These are phyloP conservation scores for Arthrobotrys sinensis DNA, from an alignment of 2,329 filamentous ascomycete genomes.

Conservation along the genomic window DNA sequence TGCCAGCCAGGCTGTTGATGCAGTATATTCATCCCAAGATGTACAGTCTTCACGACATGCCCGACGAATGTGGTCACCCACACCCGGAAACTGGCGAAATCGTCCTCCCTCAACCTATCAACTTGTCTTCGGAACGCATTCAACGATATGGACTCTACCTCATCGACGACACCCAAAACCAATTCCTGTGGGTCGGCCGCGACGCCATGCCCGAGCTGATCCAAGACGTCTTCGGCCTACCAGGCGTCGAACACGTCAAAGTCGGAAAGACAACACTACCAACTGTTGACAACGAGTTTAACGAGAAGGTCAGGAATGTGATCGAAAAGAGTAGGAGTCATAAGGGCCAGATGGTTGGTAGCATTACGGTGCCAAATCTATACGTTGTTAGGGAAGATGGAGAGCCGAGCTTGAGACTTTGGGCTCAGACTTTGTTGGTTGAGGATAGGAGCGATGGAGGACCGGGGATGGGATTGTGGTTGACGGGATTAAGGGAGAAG, in stretches of 20 bases:
- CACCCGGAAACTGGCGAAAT: constrained; percentile 91
- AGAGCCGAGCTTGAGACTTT: constrained; percentile 92
- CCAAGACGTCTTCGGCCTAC: constrained; percentile 88
- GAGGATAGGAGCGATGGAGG: constrained; percentile 96
- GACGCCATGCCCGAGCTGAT: constrained; percentile 93
- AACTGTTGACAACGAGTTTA: constrained; percentile 94
- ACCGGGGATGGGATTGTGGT: constrained; percentile 92
- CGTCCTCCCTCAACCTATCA: constrained; percentile 84
- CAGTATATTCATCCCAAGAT: constrained; percentile 91
- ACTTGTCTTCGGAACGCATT: constrained; percentile 89
- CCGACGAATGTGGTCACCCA: constrained; percentile 88
- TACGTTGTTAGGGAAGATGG: constrained; percentile 96
- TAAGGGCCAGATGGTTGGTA: constrained; percentile 87
- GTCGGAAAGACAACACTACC: constrained; percentile 92
- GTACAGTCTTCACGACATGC: constrained; percentile 96
- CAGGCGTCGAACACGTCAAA: constrained; percentile 85
- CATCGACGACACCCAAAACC: constrained; percentile 96
- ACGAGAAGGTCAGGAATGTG: constrained; percentile 90
- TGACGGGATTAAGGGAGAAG: constrained; percentile 94
- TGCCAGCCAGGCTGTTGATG: constrained; percentile 89
- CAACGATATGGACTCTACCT: constrained; percentile 93
- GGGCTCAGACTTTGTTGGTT: constrained; percentile 95
- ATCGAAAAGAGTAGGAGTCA: constrained; percentile 93
- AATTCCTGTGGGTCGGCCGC: constrained; percentile 96
- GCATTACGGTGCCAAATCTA: constrained; percentile 90